Base-by-base conservation (phyloP, 2,329 filamentous ascomycete genomes). In the Colletotrichum siamense region DNA sequence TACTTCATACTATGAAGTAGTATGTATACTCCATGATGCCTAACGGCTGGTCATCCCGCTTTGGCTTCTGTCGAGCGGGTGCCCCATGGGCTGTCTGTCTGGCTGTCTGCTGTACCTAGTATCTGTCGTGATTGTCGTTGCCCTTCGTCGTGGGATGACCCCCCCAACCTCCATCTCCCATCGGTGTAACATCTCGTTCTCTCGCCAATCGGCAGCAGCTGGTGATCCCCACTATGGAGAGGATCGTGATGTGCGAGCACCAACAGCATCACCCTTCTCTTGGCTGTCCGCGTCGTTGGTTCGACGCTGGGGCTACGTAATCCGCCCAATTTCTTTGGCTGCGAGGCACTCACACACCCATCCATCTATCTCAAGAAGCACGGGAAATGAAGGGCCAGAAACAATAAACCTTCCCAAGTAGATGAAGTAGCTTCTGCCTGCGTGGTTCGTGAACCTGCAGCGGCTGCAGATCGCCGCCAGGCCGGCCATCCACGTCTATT, bases 111-210 rank as follows among this genome's bases (percentile, higher is more conserved):
- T 64, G n/a, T 7, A 15, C 22, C 13, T 64, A n/a, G n/a, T 5
- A 36, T 36, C 13, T 26, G 22, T 64, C 32, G 7, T 24, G n/a
- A 3, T 64, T 18, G 12, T 64, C 62, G 13, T 22, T 22, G 55
- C 62, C 22, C 15, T 55, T 28, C 30, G 13, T 26, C n/a, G 52
- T 65, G 59, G 64, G 64, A 76, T 64, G 44, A 32, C n/a, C 30
- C 71, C 55, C 39, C 39, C 63, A 71, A 49, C 26, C 22, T 68
- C 73, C 49, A 71, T 75, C 49, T 75, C 68, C 67, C 66, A 74
- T 74, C 64, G 39, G 59, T 76, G 74, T 66, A 76, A 76, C 74
- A 44, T 65, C 71, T 76, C 74, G 74, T 76, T 76, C 49, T 65
- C 61, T 76, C 71, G 65, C 74, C 74, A 76, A 76, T 76, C 71